Evolutionary conservation across 73 alveolate species (phyloP), one percentile per base, ranked within the genome.

Genomic region (Blepharisma japonicum): DNA sequence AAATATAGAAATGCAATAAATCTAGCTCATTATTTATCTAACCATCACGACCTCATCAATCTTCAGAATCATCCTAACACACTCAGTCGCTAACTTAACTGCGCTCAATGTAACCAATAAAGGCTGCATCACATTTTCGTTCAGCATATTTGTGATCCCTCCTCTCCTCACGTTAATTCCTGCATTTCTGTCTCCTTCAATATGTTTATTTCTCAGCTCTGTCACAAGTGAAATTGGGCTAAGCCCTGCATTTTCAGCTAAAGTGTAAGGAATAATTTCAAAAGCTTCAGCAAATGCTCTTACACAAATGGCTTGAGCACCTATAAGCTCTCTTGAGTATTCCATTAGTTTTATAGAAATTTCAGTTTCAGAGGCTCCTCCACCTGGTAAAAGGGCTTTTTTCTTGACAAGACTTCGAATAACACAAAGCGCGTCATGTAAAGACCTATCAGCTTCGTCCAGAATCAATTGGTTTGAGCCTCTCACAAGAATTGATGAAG

Each of bases 351-450:
- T 90, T 56, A 86, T 92, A 48, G 99, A 94, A 54, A 97, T 89
- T 87, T 96, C 99, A 88, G 95, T 96, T 86, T 97, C 99, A 25
- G 99, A 99, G 6, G 98, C 99, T 3, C 99, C 98, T 45, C 99
- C 99, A 7, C 99, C 99, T 7, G 99, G 99, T 38, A 97, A 96
- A 74, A 97, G 88, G 50, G 99, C 97, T 89, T 94, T 91, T 91
- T 93, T 92, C 93, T 96, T 97, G 55, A 97, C 98, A 48, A 96
- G 94, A 55, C 97, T 86, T 87, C 99, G 91, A 77, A 97, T 98
- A 21, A 97, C 99, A 78, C 99, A 96, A 56, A 97, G 92, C 38
- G 99, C 99, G 83, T 97, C 99, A 86, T 97, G 99, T 78, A 97
- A 91, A 23, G 99, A 93, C 81, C 99, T 87, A 83, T 92, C 98